Conservation (phyloP, 2,329 filamentous ascomycete species). For the Purpureocillium lavendulum region DNA sequence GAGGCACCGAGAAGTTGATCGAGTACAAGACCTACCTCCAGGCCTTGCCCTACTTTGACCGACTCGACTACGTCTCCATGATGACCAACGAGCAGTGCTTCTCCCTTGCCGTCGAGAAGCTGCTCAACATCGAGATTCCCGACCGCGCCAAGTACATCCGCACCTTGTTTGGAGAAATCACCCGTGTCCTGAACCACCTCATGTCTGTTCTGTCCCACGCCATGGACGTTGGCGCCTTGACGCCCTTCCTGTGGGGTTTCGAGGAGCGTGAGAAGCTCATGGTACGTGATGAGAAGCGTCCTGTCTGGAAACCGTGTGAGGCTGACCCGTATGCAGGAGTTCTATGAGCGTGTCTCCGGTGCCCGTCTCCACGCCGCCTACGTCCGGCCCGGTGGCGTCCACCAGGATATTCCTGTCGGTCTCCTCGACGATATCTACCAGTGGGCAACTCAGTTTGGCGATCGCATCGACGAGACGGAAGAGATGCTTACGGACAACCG, state of each 20-base stretch:
- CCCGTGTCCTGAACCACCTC: constrained; percentile 87
- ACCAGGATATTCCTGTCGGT: constrained; percentile 87
- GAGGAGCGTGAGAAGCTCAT: constrained; percentile 99
- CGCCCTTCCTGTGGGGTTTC: constrained; percentile 98
- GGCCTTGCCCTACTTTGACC: constrained; percentile 96
- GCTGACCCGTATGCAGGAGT: constrained; percentile 59
- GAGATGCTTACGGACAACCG: constrained; percentile 98
- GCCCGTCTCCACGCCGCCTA: constrained; percentile 96
- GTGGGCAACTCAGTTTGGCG: constrained; percentile 97
- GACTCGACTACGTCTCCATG: constrained; percentile 98
- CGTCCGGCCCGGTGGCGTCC: constrained; percentile 90
- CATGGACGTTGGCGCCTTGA: constrained; percentile 97
- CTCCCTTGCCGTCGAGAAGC: constrained; percentile 91
- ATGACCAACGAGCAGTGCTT: constrained; percentile 99
- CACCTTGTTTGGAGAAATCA: constrained; percentile 92
- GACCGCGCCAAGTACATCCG: constrained; percentile 95
- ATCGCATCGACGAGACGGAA: constrained; percentile 97
- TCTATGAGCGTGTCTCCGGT: constrained; percentile 98
- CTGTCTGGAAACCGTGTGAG: too few relatives aligned
- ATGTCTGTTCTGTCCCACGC: constrained; percentile 97
- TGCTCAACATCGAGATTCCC: constrained; percentile 93
- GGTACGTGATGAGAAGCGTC: constrained; percentile 48
- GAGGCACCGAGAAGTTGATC: constrained; percentile 98
- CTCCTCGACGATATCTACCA: constrained; percentile 98
- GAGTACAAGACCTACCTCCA: constrained; percentile 99